Conservation (phyloP, 441 rosid species). For the Erodium chrysanthum region DNA sequence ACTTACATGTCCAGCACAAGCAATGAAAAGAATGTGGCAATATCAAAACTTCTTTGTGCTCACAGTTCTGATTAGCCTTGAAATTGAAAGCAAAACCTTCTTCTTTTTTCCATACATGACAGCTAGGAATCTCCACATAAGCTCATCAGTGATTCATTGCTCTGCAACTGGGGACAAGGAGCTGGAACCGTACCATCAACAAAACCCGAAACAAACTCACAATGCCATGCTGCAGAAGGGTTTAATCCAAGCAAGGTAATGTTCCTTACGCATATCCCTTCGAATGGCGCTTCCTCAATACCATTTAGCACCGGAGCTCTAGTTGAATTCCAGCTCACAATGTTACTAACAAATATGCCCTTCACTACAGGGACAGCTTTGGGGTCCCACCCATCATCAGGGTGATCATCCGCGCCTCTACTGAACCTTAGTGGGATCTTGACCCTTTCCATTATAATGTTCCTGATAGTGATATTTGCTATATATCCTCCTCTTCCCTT, state of each 20-base stretch:
- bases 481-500: slow-evolving; percentile 83
- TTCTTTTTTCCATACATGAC: neutral
- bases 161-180: slow-evolving; percentile 20
- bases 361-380: slow-evolving; percentile 21
- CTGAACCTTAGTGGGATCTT: slow-evolving; percentile 24
- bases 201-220: slow-evolving; percentile 20
- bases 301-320: slow-evolving; percentile 21
- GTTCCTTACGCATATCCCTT: slow-evolving; percentile 22
- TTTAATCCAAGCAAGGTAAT: slow-evolving; percentile 11
- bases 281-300: slow-evolving; percentile 18
- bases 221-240: slow-evolving; percentile 18
- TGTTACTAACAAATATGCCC: slow-evolving; percentile 19
- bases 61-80: neutral
- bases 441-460: slow-evolving; percentile 31
- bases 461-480: slow-evolving; percentile 45
- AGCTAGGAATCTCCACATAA: slow-evolving; percentile 3
- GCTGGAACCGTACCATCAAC: slow-evolving; percentile 10
- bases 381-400: slow-evolving; percentile 20
- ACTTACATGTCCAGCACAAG: neutral
- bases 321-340: slow-evolving; percentile 19
- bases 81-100: neutral
- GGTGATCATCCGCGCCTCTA: slow-evolving; percentile 24
- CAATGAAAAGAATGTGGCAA: neutral
- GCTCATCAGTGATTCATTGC: slow-evolving; percentile 1
- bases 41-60: neutral